Percentiles rank a stretch among this genome's conserved stretches.
Evolutionary conservation across 2,329 filamentous ascomycete genomes (phyloP).

Genomic region (Stemphylium lycopersici): DNA sequence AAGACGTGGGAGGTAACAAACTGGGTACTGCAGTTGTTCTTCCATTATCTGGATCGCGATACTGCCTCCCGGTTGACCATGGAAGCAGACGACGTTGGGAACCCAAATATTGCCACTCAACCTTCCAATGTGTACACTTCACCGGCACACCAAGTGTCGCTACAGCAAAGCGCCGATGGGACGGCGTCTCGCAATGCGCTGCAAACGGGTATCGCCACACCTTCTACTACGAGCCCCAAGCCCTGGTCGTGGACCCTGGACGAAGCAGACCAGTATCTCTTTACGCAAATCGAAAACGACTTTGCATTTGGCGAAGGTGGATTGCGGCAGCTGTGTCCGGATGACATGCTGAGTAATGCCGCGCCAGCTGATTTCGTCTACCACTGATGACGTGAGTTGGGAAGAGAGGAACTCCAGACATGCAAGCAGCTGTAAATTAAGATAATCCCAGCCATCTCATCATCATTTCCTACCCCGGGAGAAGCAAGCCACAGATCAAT

Average conservation of each 20-base stretch:
- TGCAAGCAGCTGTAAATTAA: too few species aligned
- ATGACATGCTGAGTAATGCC: conserved; percentile 18
- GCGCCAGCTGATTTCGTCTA: conserved; percentile 23
- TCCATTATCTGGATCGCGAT: conserved; percentile 55
- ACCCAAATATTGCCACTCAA: conserved; percentile 15
- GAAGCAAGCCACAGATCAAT: too few species aligned
- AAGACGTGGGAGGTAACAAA: conserved; percentile 59
- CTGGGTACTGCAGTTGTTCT: conserved; percentile 57
- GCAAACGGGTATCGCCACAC: conserved; percentile 8
- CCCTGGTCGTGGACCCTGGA: conserved; percentile 40
- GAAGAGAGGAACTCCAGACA: too few species aligned
- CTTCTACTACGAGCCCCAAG: conserved; percentile 17
- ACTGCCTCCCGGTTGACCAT: conserved; percentile 50
- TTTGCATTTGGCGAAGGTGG: conserved; percentile 40
- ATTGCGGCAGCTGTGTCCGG: conserved; percentile 29
- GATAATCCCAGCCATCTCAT: too few species aligned
- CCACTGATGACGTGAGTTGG: background rate
- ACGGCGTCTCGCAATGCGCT: background rate
- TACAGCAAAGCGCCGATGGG: conserved; percentile 3
- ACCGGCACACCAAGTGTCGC: conserved; percentile 7
- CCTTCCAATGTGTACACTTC: conserved; percentile 1
- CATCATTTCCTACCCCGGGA: too few species aligned
- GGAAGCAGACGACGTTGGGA: conserved; percentile 33
- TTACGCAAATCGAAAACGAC: conserved; percentile 41
- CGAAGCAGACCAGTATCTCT: conserved; percentile 39